Evolutionary conservation across 78 protist genomes (phyloP), one percentile per base, ranked within the genome.

Genomic region (Dictyostelium capitatum): DNA sequence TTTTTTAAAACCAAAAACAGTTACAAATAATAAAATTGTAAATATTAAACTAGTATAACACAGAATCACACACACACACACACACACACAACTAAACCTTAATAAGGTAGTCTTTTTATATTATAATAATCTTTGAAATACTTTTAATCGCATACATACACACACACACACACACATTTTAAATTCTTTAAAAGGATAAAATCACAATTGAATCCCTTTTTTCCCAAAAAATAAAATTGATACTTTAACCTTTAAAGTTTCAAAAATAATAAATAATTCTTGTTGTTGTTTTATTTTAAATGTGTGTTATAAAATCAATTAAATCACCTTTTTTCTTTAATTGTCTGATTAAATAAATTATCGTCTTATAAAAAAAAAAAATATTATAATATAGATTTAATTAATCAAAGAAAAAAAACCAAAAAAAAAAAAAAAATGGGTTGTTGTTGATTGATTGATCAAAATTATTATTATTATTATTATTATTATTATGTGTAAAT

Each of bases 291-390:
- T 57, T 62, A 11, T 62, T 62, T 62, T 62, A 11, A 6, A 20
- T 11, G 7, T 56, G 17, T 20, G 3, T 20, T 20, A 10, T 17
- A 9, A 62, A 62, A 62, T 25, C 70, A 62, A 37, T 32, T 25
- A 62, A 62, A 62, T 62, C 70, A 25, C 70, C 70, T 32, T 62
- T 62, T 62, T 62, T 62, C 43, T 62, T 62, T 62, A 62, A 37
- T 37, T 37, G 43, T 37, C 43, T 37, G 43, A 37, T 37, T 37
- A 37, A 37, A 37, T 37, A 37, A 23, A 57, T n/a, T 8, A n/a
- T 62, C 28, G 23, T 62, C 32, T 57, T 56, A n/a, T 56, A 23
- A 56, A 56, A 56, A n/a, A 9, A 9, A 20, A 62, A 25, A 62
- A 62, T 62, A 6, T 30, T 62, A 25, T 23, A 59, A 25, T 62